Percentiles rank a stretch among this genome's conserved stretches.
These are phyloP conservation scores for Zoysia japonica DNA, from an alignment of 176 grass and related monocot species.

Conservation along the genomic window DNA sequence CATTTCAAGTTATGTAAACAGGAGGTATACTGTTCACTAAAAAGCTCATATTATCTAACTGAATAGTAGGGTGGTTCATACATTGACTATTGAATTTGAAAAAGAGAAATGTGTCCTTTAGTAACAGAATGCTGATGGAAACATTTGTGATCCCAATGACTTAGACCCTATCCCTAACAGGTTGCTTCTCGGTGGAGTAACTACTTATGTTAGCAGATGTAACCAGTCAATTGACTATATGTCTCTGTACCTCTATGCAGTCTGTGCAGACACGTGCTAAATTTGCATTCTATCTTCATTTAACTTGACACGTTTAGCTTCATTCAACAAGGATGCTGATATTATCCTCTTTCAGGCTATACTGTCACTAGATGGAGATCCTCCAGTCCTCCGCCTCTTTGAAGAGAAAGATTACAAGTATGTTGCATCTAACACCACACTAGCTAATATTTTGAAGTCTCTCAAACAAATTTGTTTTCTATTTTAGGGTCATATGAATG, in stretches of 20 bases:
- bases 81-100: not conserved
- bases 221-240: not conserved
- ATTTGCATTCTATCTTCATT: not conserved
- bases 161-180: not conserved
- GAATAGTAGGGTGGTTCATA: not conserved
- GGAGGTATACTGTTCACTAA: too few relatives aligned
- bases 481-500: constrained; percentile 32
- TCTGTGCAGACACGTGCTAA: not conserved
- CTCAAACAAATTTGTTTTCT: constrained; percentile 5
- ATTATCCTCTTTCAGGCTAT: constrained; percentile 71
- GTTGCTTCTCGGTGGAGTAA: not conserved
- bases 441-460: not conserved
- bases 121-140: not conserved
- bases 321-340: constrained; percentile 23
- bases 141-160: not conserved
- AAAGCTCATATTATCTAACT: not conserved
- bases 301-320: not conserved
- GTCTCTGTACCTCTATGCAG: not conserved
- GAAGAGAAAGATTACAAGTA: constrained; percentile 84
- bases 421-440: constrained; percentile 29
- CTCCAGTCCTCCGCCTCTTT: constrained; percentile 87
- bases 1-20: too few relatives aligned
- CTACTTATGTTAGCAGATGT: not conserved
- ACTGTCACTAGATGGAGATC: constrained; percentile 78
- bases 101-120: not conserved